Evolutionary conservation across 1,284 basidiomycete genomes (phyloP), one percentile per base, ranked within the genome.

Genomic region (Leccinum insigne): DNA sequence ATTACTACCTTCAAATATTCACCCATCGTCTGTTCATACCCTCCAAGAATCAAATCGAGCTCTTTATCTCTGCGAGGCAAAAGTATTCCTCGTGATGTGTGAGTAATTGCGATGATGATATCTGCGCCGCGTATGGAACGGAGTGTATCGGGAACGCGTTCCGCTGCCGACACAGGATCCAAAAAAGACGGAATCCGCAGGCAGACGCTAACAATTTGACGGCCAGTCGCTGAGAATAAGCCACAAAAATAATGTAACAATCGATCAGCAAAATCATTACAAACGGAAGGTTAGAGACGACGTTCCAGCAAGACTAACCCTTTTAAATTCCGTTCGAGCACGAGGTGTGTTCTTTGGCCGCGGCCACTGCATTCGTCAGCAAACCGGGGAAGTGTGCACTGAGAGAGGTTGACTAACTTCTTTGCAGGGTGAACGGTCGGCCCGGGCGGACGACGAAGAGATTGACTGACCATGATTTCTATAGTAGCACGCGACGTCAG

Each of bases 31-130:
- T 32, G 32, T 32, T 32, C 32, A 32, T 32, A 32, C 32, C 32
- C 32, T 32, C 32, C 32, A 32, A 69, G 60, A 42, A 72, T 64
- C 9, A 71, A 49, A 60, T 66, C 60, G 1, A 70, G 8, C 42
- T 63, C 29, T 26, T 58, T 26, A 18, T 63, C 11, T 29, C 21
- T 47, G 49, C 49, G 35, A 67, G 60, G n/a, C 52, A 44, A n/a
- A 62, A 11, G 44, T 58, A 60, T 18, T 69, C 64, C 61, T 73
- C 70, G 16, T 69, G 62, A 63, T 58, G 60, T 70, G 40, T 70
- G 64, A 35, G 65, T 73, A 16, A 72, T 64, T 16, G 54, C 56
- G 35, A 67, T 67, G 32, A 64, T 42, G 13, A 70, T 44, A 61
- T 73, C 63, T 6, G 62, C 49, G 4, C 10, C 59, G 3, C 60